Evolutionary conservation across 2,329 filamentous ascomycete genomes (phyloP), one percentile per base, ranked within the genome.

Genomic region (Endoconidiophora laricicola): DNA sequence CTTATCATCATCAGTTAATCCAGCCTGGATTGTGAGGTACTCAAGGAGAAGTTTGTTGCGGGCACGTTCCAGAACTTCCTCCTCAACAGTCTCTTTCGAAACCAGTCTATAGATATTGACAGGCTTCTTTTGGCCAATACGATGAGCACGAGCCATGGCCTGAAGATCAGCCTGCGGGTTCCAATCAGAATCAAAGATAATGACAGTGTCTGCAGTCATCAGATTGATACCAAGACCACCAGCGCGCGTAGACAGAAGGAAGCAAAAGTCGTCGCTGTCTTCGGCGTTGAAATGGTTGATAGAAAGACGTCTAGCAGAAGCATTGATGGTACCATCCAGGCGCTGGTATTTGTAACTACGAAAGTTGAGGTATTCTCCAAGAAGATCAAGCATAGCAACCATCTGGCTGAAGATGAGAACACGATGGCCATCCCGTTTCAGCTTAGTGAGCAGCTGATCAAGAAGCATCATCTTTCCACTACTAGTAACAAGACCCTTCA

Each of bases 401-500:
- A 98, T 98, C 62, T 98, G 91, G 63, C 90, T 96, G 70, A 98
- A 98, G 56, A 98, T 96, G 55, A 98, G 69, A 10, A 98, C 93
- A 49, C 91, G 85, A 65, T 98, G 91, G 44, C 86, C 86, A 60
- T 98, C 91, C 57, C 82, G 85, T 63, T 83, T 94, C 56, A 98
- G 69, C 66, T 98, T 98, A 4, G 83, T 83, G 9, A 98, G 73
- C n/a, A 98, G 78, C 61, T 88, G 86, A 59, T 98, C 91, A 6
- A 98, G 76, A 45, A 98, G 73, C 87, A 96, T 96, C 91, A 98
- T 95, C 68, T 98, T 98, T 58, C 93, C 93, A 66, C 91, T 98
- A 61, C 87, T 94, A 3, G 88, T 90, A 60, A 98, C 94, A 54
- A 98, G 74, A 18, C 85, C 85, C 62, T 94, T 91, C 58, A 98